Conservation (phyloP, 2,329 filamentous ascomycete species). For the Fusarium verticillioides region DNA sequence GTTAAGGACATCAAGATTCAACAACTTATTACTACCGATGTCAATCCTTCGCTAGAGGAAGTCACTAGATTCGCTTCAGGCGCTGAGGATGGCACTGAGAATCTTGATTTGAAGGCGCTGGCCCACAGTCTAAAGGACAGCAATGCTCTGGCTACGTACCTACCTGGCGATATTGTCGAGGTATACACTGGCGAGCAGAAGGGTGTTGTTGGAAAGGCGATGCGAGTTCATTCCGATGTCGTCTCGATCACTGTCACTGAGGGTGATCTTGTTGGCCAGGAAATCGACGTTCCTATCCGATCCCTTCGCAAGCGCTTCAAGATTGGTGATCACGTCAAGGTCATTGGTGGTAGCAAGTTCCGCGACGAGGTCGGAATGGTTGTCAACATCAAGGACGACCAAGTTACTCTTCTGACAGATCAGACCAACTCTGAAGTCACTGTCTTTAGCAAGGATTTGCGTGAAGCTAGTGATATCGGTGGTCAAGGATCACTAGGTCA, state of each 20-base stretch:
- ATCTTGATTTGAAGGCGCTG: constrained; percentile 89
- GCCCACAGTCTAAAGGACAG: constrained; percentile 90
- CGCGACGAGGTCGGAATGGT: constrained; percentile 97
- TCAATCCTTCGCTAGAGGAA: constrained; percentile 93
- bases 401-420: constrained; percentile 92
- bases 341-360: constrained; percentile 94
- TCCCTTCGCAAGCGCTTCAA: constrained; percentile 92
- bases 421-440: constrained; percentile 94
- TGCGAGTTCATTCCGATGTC: constrained; percentile 90
- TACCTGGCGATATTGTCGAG: constrained; percentile 95
- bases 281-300: constrained; percentile 92
- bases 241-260: constrained; percentile 88
- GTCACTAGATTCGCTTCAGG: constrained; percentile 93
- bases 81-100: constrained; percentile 91
- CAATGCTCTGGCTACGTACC: constrained; percentile 82
- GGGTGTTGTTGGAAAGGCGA: constrained; percentile 86
- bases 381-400: constrained; percentile 90
- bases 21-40: constrained; percentile 84
- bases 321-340: constrained; percentile 97
- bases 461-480: constrained; percentile 92
- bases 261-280: constrained; percentile 83
- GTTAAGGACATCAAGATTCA: constrained; percentile 95
- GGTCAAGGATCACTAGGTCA: constrained; percentile 86
- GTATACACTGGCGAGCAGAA: constrained; percentile 96
- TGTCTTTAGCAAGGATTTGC: constrained; percentile 96